phyloP scores from a whole-genome alignment of 441 rosid genomes.

The Theobroma grandiflorum region DNA sequence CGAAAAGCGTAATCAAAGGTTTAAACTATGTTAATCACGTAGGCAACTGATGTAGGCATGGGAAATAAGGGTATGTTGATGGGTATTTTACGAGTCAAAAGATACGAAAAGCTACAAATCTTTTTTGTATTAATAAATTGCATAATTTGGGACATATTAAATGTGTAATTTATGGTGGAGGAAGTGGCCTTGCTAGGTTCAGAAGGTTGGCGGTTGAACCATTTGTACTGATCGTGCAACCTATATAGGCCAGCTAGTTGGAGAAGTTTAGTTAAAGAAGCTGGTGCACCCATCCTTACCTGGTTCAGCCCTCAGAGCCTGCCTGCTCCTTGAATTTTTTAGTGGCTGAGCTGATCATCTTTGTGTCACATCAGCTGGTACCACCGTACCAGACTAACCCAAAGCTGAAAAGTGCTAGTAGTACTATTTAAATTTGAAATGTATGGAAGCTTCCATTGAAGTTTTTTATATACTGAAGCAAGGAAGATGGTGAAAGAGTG shows the following conservation, averaged over 20 bases:
- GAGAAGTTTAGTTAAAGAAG: neutral
- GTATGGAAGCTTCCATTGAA: too few species aligned
- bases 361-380: neutral
- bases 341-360: neutral
- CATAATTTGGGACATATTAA: too few species aligned
- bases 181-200: neutral
- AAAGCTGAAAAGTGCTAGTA: too few species aligned
- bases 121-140: neutral
- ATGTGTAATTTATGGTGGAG: neutral
- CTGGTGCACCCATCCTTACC: neutral
- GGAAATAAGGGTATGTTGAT: neutral
- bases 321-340: too few species aligned
- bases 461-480: too few species aligned
- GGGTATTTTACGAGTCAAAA: neutral
- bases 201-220: neutral
- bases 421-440: too few species aligned
- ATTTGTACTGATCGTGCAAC: neutral
- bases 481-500: too few species aligned
- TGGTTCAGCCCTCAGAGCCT: too few species aligned
- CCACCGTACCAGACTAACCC: neutral
- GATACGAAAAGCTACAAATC: neutral
- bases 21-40: neutral
- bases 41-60: neutral
- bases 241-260: neutral
- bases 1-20: neutral